These are phyloP conservation scores for Saturnispora halmiae DNA, from an alignment of 805 yeast species.

Conservation along the genomic window DNA sequence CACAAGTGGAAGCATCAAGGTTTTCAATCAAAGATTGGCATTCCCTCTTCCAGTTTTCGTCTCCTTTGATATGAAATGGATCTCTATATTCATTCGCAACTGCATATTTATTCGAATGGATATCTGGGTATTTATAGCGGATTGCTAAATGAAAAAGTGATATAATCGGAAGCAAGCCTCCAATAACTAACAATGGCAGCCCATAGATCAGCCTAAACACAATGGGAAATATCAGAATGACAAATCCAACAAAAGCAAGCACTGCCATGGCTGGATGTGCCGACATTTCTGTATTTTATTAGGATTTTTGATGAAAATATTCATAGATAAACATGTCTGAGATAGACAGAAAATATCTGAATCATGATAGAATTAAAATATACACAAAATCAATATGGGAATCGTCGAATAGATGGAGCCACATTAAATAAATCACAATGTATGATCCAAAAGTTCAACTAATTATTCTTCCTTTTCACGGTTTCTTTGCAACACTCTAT, in stretches of 20 bases:
- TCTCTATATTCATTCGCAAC: slow-evolving; percentile 5
- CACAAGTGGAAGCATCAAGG: slow-evolving; percentile 10
- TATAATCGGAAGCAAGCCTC: slow-evolving; percentile 16
- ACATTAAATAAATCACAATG: too few relatives aligned
- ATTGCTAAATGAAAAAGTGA: neutral
- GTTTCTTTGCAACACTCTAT: slow-evolving; percentile 23
- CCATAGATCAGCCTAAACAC: slow-evolving; percentile 5
- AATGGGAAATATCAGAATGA: slow-evolving; percentile 10
- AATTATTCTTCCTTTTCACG: slow-evolving; percentile 12
- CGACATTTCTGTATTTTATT: too few relatives aligned
- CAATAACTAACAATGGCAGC: slow-evolving; percentile 11
- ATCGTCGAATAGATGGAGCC: too few relatives aligned
- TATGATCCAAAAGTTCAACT: neutral
- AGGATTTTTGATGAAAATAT: too few relatives aligned
- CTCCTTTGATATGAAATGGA: slow-evolving; percentile 18
- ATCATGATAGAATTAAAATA: neutral
- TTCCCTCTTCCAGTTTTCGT: slow-evolving; percentile 27
- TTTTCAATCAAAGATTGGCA: slow-evolving; percentile 12
- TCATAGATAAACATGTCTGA: too few relatives aligned
- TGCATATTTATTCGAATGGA: neutral
- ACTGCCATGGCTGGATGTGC: neutral
- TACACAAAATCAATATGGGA: neutral
- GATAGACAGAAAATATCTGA: too few relatives aligned
- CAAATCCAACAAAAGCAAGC: neutral
- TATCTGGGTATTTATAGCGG: neutral